phyloP scores from a whole-genome alignment of 129 eudicot species.

The Pseudognaphalium luteoalbum region DNA sequence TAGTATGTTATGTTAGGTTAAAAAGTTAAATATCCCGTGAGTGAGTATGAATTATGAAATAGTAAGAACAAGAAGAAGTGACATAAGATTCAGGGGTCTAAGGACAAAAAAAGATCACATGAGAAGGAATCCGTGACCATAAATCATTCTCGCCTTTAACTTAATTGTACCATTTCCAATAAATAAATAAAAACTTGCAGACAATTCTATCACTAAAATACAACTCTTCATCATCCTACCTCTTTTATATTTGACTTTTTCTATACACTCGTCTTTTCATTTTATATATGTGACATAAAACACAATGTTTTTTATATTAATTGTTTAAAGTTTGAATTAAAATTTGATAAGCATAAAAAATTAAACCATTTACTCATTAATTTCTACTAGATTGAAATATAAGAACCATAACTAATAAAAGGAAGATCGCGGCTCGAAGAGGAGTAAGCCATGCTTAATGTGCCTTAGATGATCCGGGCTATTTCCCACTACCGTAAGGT shows the following conservation, averaged over 20 bases:
- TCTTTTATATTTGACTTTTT: constrained; percentile 15
- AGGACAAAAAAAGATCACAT: constrained; percentile 41
- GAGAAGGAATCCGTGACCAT: constrained; percentile 36
- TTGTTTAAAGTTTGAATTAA: background rate
- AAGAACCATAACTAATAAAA: background rate
- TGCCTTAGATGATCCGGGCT: no score
- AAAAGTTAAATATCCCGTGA: constrained; percentile 26
- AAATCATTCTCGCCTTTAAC: constrained; percentile 18
- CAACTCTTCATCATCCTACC: constrained; percentile 20
- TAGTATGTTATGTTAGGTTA: background rate
- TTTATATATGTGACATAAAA: no score
- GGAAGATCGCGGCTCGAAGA: background rate
- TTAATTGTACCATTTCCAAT: constrained; percentile 17
- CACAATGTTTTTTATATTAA: background rate
- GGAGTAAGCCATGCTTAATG: no score
- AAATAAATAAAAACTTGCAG: constrained; percentile 12
- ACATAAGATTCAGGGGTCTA: constrained; percentile 17
- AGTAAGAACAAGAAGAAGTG: background rate
- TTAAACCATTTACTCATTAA: background rate
- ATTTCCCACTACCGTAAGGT: no score
- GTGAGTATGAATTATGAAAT: background rate
- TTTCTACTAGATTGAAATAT: background rate
- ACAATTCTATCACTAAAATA: constrained; percentile 12
- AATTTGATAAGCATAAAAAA: background rate
- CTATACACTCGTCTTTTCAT: background rate